phyloP scores from a whole-genome alignment of 2,329 filamentous ascomycete genomes.

The Clarireedia paspali region DNA sequence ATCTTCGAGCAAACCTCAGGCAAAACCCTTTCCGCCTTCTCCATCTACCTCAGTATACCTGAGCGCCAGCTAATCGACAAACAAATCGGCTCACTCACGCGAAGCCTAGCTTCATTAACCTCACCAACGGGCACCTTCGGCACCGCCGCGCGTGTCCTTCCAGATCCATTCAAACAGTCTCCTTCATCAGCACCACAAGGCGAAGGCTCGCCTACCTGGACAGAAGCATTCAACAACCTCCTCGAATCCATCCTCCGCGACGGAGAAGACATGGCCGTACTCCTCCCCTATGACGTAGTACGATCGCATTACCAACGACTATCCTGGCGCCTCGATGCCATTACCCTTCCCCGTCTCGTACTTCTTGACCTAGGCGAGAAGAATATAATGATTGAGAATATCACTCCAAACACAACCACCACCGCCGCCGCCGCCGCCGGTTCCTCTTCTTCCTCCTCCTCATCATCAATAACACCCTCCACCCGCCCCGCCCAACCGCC shows the following conservation, averaged over 20 bases:
- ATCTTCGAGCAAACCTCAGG: constrained; percentile 22
- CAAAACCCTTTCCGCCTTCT: constrained; percentile 20
- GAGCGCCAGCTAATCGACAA: constrained; percentile 23
- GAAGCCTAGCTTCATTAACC: constrained; percentile 22
- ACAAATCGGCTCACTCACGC: constrained; percentile 24
- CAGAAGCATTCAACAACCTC: constrained; percentile 47
- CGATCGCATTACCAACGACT: constrained; percentile 45
- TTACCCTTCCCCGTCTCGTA: constrained; percentile 45
- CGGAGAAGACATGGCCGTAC: constrained; percentile 51
- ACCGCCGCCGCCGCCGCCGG: too few species aligned
- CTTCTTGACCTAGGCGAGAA: constrained; percentile 44
- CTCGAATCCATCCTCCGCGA: constrained; percentile 50
- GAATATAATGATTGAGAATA: constrained; percentile 39
- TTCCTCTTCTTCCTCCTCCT: too few species aligned
- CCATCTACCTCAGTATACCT: constrained; percentile 21
- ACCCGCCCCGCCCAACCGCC: constrained; percentile 7
- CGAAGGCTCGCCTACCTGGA: constrained; percentile 40
- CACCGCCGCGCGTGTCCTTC: constrained; percentile 21
- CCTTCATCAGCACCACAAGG: constrained; percentile 5
- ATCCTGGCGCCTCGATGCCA: constrained; percentile 41
- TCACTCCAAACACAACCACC: too few species aligned
- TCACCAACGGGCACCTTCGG: constrained; percentile 27
- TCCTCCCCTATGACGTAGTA: constrained; percentile 48
- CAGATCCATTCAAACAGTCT: constrained; percentile 12
- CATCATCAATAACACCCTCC: constrained; percentile 4